Percentiles rank a stretch among this genome's conserved stretches.
Evolutionary conservation across 2,329 filamentous ascomycete species (phyloP).

Genomic region (Ploettnerulaceae sp.): DNA sequence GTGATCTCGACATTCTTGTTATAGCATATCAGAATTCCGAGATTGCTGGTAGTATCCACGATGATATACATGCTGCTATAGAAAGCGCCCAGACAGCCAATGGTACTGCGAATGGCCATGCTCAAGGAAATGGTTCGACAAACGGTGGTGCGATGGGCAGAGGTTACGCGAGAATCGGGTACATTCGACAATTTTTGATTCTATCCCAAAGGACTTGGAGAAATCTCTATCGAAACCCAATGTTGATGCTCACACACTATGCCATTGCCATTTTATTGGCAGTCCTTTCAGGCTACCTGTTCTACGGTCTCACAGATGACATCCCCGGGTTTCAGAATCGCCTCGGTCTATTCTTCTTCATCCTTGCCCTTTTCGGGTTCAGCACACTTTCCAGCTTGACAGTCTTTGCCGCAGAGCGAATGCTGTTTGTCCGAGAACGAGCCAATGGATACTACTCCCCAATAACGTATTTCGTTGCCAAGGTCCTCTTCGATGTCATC

Average conservation of each 20-base stretch:
- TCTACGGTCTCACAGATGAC: conserved; percentile 93
- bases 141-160: conserved; percentile 60
- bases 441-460: conserved; percentile 97
- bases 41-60: conserved; percentile 66
- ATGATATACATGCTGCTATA: conserved; percentile 73
- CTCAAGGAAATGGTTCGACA: conserved; percentile 45
- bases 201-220: conserved; percentile 90
- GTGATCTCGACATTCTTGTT: conserved; percentile 79
- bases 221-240: conserved; percentile 94
- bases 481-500: conserved; percentile 97
- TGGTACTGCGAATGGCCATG: conserved; percentile 50
- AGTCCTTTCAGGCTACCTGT: conserved; percentile 90
- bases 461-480: conserved; percentile 88
- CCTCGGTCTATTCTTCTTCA: conserved; percentile 94
- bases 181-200: conserved; percentile 79
- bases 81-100: conserved; percentile 62
- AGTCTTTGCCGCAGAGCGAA: conserved; percentile 85
- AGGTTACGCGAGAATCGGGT: conserved; percentile 77
- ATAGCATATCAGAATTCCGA: conserved; percentile 71
- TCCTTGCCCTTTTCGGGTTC: conserved; percentile 93
- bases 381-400: conserved; percentile 90
- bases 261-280: conserved; percentile 93
- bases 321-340: conserved; percentile 98
- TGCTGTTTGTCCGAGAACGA: conserved; percentile 87
- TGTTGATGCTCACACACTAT: conserved; percentile 98